phyloP scores from a whole-genome alignment of 1,139 yeast genomes.

The Pneumocystis wakefieldiae region DNA sequence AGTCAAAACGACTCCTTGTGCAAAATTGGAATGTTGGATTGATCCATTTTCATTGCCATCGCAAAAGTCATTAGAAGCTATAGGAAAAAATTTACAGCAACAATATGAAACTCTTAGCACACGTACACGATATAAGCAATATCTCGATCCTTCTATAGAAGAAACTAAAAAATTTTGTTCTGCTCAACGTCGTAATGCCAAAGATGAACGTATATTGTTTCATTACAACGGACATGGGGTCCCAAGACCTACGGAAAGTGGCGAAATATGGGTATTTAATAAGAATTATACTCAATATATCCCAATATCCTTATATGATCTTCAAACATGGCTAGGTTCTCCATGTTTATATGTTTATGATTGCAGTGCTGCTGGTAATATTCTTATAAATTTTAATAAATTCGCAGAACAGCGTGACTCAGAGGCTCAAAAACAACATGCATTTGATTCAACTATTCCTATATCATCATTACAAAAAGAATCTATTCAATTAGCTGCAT shows the following conservation, averaged over 20 bases:
- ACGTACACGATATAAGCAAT: constrained; percentile 78
- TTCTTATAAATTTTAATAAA: constrained; percentile 74
- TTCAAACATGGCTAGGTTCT: constrained; percentile 95
- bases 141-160: constrained; percentile 88
- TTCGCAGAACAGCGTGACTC: constrained; percentile 83
- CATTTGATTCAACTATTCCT: constrained; percentile 46
- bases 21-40: constrained; percentile 84
- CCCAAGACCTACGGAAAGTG: constrained; percentile 90
- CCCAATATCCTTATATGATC: constrained; percentile 82
- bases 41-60: constrained; percentile 77
- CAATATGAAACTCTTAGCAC: constrained; percentile 83
- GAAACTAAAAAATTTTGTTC: constrained; percentile 88
- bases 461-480: constrained; percentile 58
- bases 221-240: constrained; percentile 99
- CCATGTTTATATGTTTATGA: constrained; percentile 93
- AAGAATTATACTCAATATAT: constrained; percentile 94
- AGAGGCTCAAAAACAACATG: constrained; percentile 46
- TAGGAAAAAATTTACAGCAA: constrained; percentile 72
- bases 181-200: constrained; percentile 73
- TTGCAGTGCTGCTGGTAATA: constrained; percentile 89
- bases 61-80: constrained; percentile 79
- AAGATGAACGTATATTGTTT: constrained; percentile 70
- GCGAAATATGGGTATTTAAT: constrained; percentile 98
- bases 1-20: constrained; percentile 85
- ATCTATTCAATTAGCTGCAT: constrained; percentile 88